Percentiles rank a stretch among this genome's conserved stretches.
phyloP scores from a whole-genome alignment of 1,284 basidiomycete species.

The Cystobasidiaceae sp. region DNA sequence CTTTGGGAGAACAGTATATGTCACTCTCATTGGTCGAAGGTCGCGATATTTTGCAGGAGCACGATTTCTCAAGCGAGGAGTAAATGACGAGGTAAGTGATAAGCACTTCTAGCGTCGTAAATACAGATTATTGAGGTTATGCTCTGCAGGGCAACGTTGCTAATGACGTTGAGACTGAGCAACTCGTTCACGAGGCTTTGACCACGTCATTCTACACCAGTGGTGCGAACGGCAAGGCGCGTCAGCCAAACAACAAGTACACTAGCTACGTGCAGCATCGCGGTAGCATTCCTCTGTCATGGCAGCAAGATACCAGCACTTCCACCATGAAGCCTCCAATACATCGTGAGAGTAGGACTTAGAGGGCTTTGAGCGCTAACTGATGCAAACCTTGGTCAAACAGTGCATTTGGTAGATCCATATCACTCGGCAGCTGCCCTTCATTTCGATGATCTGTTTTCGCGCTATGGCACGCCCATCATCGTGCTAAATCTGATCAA shows the following conservation, averaged over 20 bases:
- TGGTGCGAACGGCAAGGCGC: conserved; percentile 11
- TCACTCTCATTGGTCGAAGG: conserved; percentile 87
- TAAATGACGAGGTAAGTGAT: conserved; percentile 70
- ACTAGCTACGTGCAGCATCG: conserved; percentile 96
- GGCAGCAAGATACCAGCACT: conserved; percentile 81
- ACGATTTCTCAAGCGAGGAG: conserved; percentile 88
- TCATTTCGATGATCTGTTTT: conserved; percentile 90
- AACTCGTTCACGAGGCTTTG: conserved; percentile 90
- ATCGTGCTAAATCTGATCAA: conserved; percentile 97
- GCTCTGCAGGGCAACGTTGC: conserved; percentile 82
- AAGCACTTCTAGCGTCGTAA: no score
- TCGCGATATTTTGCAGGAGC: conserved; percentile 96
- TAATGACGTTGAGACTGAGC: conserved; percentile 98
- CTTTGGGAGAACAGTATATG: conserved; percentile 81
- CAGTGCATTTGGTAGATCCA: conserved; percentile 90
- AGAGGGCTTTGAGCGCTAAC: background rate
- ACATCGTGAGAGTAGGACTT: conserved; percentile 61
- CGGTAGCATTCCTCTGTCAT: conserved; percentile 91
- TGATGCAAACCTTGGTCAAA: background rate
- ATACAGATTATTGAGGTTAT: no score
- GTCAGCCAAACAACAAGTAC: conserved; percentile 50
- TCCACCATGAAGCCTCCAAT: conserved; percentile 85
- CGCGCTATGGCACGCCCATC: conserved; percentile 82
- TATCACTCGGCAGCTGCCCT: conserved; percentile 88
- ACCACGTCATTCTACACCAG: conserved; percentile 66